A percentile compares a stretch with the other conserved stretches of the same genome.
phyloP scores from a whole-genome alignment of 2,329 filamentous ascomycete genomes.

The Tolypocladium album region DNA sequence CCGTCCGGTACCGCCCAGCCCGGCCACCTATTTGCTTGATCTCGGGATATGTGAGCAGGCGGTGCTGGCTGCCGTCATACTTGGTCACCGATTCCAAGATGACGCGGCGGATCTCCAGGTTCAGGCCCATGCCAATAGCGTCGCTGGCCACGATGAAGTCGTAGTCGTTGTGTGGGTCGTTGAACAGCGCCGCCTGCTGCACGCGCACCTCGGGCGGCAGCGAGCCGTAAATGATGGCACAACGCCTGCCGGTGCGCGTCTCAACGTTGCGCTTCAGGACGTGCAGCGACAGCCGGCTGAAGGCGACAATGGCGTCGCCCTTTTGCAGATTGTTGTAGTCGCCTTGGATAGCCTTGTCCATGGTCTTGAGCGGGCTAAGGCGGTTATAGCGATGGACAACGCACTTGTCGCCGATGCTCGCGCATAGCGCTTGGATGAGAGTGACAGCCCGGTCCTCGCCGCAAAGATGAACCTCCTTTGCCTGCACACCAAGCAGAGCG shows the following conservation, averaged over 20 bases:
- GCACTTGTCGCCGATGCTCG: conserved; percentile 70
- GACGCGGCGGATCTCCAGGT: conserved; percentile 82
- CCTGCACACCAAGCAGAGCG: conserved; percentile 76
- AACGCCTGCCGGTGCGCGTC: conserved; percentile 61
- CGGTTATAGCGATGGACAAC: conserved; percentile 75
- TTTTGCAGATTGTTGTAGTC: conserved; percentile 62
- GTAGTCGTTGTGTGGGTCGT: conserved; percentile 90
- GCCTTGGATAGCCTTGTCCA: conserved; percentile 50
- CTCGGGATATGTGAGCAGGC: conserved; percentile 59
- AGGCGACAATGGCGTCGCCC: conserved; percentile 83
- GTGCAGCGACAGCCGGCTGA: conserved; percentile 76
- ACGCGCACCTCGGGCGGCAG: conserved; percentile 87
- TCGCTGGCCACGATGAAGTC: conserved; percentile 91
- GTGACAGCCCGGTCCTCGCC: conserved; percentile 78
- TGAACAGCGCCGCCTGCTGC: conserved; percentile 86
- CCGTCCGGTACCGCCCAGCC: conserved; percentile 75
- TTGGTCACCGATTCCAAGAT: conserved; percentile 76
- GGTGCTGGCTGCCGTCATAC: conserved; percentile 48
- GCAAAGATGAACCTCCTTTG: conserved; percentile 84
- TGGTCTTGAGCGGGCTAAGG: conserved; percentile 64
- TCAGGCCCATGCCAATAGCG: conserved; percentile 95
- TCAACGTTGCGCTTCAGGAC: conserved; percentile 71
- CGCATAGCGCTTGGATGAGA: conserved; percentile 67
- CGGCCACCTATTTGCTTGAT: conserved; percentile 93
- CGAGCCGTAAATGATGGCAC: conserved; percentile 86